These are phyloP conservation scores for Saprolegnia diclina DNA, from an alignment of 352 stramenopile species.

Conservation along the genomic window DNA sequence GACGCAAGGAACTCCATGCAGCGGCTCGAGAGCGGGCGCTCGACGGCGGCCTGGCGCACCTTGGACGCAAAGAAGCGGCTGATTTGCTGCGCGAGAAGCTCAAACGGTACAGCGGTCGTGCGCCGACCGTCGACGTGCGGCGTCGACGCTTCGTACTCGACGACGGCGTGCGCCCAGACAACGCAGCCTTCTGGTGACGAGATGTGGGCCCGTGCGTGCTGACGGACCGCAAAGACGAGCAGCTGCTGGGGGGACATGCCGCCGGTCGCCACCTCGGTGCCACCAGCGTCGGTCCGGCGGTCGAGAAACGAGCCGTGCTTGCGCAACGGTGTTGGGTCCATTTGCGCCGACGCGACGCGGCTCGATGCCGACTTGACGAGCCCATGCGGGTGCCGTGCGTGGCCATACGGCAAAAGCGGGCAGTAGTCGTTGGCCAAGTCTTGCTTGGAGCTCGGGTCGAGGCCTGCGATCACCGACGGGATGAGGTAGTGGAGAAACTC, in stretches of 20 bases:
- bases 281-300: background rate
- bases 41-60: constrained; percentile 56
- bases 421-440: constrained; percentile 26
- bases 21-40: constrained; percentile 55
- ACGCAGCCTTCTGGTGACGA: constrained; percentile 39
- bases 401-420: constrained; percentile 16
- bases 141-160: constrained; percentile 29
- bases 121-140: background rate
- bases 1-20: constrained; percentile 77
- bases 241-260: constrained; percentile 22
- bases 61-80: constrained; percentile 77
- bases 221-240: constrained; percentile 15
- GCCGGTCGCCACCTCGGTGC: background rate
- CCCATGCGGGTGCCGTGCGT: background rate
- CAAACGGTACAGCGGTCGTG: constrained; percentile 36
- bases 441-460: constrained; percentile 32
- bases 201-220: background rate
- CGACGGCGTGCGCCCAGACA: constrained; percentile 61
- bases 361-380: background rate
- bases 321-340: background rate
- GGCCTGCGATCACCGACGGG: constrained; percentile 63
- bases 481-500: constrained; percentile 81
- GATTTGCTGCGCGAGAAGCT: constrained; percentile 58
- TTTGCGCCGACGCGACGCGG: background rate
- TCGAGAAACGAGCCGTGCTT: background rate